A percentile compares a stretch with the other conserved stretches of the same genome.
These are phyloP conservation scores for Fusarium pseudograminearum DNA, from an alignment of 2,329 filamentous ascomycete genomes.

Conservation along the genomic window DNA sequence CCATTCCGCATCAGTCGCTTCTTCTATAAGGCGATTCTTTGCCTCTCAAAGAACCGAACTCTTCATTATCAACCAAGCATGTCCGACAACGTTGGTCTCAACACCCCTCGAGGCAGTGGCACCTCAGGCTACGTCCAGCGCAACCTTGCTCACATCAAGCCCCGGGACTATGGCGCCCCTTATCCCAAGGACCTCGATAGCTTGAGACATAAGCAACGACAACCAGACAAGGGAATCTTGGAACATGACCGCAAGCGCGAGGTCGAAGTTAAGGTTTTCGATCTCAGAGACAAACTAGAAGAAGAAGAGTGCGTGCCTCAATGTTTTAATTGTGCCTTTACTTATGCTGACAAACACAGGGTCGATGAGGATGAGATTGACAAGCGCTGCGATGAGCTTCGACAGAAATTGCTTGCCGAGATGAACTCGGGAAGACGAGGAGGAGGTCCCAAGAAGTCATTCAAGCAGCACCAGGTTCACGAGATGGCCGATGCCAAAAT, in stretches of 20 bases:
- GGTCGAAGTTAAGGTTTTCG: constrained; percentile 93
- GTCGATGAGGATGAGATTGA: constrained; percentile 94
- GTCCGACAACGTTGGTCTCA: constrained; percentile 97
- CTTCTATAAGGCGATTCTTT: background rate
- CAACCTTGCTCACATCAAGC: constrained; percentile 89
- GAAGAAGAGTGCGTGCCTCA: constrained; percentile 77
- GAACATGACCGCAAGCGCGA: constrained; percentile 93
- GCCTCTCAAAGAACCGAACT: background rate
- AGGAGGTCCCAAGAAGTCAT: constrained; percentile 59
- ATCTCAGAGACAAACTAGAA: constrained; percentile 89
- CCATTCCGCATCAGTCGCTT: background rate
- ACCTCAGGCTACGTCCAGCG: constrained; percentile 98
- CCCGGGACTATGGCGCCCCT: constrained; percentile 82
- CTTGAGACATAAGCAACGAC: constrained; percentile 79
- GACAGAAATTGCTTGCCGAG: constrained; percentile 56
- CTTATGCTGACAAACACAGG: constrained; percentile 55
- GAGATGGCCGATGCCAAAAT: constrained; percentile 97
- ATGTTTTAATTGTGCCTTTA: background rate
- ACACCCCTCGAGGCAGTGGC: constrained; percentile 92
- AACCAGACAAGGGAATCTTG: constrained; percentile 91
- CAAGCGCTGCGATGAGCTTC: constrained; percentile 60
- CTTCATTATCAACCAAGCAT: constrained; percentile 60
- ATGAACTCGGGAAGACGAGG: constrained; percentile 52
- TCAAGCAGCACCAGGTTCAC: constrained; percentile 95
- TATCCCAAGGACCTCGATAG: constrained; percentile 78